These are phyloP conservation scores for Apiospora kogelbergensis DNA, from an alignment of 2,329 filamentous ascomycete genomes.

Conservation along the genomic window DNA sequence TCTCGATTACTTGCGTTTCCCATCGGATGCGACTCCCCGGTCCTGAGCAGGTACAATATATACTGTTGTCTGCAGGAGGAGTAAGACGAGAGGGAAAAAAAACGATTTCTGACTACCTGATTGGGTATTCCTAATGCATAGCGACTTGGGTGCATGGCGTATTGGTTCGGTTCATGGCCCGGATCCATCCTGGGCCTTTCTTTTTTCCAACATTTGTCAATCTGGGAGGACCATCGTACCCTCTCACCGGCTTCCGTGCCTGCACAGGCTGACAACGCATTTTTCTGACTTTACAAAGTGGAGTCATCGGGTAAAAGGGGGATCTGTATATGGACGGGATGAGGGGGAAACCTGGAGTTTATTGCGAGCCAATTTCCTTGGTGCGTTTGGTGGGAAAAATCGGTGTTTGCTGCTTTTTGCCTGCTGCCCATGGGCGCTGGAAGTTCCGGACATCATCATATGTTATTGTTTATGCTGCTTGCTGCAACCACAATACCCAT, in stretches of 20 bases:
- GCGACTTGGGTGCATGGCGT: conserved; percentile 12
- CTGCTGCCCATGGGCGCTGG: background rate
- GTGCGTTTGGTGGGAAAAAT: background rate
- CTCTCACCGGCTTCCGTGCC: background rate
- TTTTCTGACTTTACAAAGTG: background rate
- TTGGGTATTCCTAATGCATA: conserved; percentile 12
- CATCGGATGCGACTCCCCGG: conserved; percentile 15
- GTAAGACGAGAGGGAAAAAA: background rate
- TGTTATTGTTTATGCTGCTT: conserved; percentile 1
- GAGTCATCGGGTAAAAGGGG: conserved; percentile 6
- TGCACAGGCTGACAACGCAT: background rate
- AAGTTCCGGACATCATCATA: conserved; percentile 1
- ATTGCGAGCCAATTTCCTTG: conserved; percentile 5
- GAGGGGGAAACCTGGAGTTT: background rate
- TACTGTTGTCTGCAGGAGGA: background rate
- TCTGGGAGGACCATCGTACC: background rate
- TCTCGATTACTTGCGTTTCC: conserved; percentile 25
- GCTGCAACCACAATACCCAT: conserved; percentile 10
- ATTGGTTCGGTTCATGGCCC: conserved; percentile 3
- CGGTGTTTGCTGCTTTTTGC: conserved; percentile 1
- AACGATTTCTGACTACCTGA: background rate
- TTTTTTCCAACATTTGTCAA: conserved; percentile 6
- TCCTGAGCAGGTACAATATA: background rate
- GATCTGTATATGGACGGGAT: background rate
- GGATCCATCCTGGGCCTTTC: background rate